Evolutionary conservation across 305 asterid species (phyloP).

Genomic region (Fraxinus greggii): DNA sequence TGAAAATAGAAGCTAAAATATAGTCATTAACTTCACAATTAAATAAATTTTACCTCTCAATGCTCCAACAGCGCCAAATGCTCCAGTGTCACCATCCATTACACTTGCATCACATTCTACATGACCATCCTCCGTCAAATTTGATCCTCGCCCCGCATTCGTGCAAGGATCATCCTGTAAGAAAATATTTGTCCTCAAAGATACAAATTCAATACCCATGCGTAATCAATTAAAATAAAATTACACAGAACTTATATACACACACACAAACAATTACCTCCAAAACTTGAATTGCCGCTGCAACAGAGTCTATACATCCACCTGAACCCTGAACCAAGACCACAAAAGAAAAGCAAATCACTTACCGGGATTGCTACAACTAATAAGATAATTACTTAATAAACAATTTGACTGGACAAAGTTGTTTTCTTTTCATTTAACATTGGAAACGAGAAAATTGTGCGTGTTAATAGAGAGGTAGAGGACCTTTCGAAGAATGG

Average conservation of each 20-base stretch:
- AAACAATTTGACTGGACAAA: neutral
- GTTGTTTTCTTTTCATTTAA: neutral
- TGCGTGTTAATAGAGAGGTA: neutral
- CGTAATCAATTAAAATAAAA: neutral
- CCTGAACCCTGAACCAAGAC: constrained; percentile 55
- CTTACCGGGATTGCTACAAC: neutral
- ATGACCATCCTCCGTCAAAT: constrained; percentile 84
- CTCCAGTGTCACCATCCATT: constrained; percentile 87
- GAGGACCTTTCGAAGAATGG: constrained; percentile 60
- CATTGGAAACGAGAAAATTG: constrained; percentile 17
- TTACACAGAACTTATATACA: neutral
- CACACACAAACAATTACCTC: constrained; percentile 47
- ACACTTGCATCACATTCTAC: constrained; percentile 97
- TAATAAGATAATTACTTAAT: neutral
- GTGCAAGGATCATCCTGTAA: constrained; percentile 85
- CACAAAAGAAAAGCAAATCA: constrained; percentile 10
- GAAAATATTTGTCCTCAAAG: neutral
- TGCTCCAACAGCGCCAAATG: constrained; percentile 95
- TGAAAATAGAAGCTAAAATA: constrained; percentile 29
- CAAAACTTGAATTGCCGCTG: constrained; percentile 73
- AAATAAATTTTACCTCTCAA: constrained; percentile 58
- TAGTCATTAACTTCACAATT: neutral
- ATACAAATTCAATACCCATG: constrained; percentile 5
- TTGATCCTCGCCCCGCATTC: constrained; percentile 94
- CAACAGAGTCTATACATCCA: constrained; percentile 77